Conservation (phyloP, 495 filamentous ascomycete genomes). For the Penicillium goetzii region DNA sequence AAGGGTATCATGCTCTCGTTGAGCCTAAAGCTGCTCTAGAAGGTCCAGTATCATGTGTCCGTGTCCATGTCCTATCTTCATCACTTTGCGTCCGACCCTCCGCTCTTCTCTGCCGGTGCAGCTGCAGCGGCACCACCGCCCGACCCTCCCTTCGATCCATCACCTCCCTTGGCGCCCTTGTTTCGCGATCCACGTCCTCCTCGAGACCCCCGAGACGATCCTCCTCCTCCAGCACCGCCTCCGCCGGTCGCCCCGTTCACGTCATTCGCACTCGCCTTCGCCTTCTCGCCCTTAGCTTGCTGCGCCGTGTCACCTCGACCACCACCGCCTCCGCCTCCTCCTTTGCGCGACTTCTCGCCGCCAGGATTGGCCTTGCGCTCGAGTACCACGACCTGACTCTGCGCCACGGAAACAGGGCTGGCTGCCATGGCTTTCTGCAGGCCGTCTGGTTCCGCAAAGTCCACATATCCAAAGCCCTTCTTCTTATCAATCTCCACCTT, state of each 20-base stretch:
- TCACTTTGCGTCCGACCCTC: slow-evolving; percentile 23
- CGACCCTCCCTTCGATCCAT: slow-evolving; percentile 27
- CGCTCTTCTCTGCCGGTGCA: slow-evolving; percentile 23
- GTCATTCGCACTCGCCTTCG: slow-evolving; percentile 18
- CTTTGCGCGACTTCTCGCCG: slow-evolving; percentile 45
- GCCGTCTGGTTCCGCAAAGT: slow-evolving; percentile 72
- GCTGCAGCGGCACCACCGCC: slow-evolving; percentile 4
- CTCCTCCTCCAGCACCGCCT: slow-evolving; percentile 16
- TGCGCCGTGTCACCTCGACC: slow-evolving; percentile 28
- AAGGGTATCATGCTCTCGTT: slow-evolving; percentile 5
- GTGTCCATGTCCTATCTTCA: neutral
- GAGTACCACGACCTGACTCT: slow-evolving; percentile 83
- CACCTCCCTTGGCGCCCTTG: slow-evolving; percentile 18
- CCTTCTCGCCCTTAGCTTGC: slow-evolving; percentile 10
- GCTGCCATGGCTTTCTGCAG: slow-evolving; percentile 78
- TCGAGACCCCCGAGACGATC: slow-evolving; percentile 45
- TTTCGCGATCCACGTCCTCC: slow-evolving; percentile 40
- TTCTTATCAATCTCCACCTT: slow-evolving; percentile 89
- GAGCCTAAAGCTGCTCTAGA: slow-evolving; percentile 8
- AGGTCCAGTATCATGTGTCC: neutral
- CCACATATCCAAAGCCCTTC: slow-evolving; percentile 90
- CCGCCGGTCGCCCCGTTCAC: slow-evolving; percentile 8
- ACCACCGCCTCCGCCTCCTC: slow-evolving; percentile 20
- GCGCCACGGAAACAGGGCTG: slow-evolving; percentile 77
- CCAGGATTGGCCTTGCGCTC: slow-evolving; percentile 67